Evolutionary conservation across 2,329 filamentous ascomycete genomes (phyloP).

Genomic region (Scorias spongiosa): DNA sequence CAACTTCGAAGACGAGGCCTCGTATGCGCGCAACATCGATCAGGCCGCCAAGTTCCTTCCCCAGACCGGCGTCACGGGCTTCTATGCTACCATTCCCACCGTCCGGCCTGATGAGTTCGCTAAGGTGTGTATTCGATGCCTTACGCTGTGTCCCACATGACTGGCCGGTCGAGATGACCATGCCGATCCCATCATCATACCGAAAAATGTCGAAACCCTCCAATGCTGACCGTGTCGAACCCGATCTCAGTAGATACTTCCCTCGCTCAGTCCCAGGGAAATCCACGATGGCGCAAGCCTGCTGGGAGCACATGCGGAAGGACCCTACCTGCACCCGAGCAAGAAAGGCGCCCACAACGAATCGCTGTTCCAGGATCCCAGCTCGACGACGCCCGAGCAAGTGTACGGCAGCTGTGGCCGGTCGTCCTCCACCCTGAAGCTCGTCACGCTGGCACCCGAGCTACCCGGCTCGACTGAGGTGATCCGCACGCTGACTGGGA

Average conservation of each 20-base stretch:
- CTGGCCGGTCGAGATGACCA: too few relatives aligned
- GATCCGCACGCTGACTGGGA: slow-evolving; percentile 26
- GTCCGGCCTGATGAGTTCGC: slow-evolving; percentile 31
- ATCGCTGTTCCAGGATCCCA: slow-evolving; percentile 27
- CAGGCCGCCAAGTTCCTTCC: slow-evolving; percentile 34
- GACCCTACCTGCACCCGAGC: slow-evolving; percentile 36
- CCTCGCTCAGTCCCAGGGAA: slow-evolving; percentile 28
- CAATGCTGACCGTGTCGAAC: background rate
- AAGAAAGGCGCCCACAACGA: slow-evolving; percentile 41
- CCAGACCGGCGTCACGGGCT: slow-evolving; percentile 37
- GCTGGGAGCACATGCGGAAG: slow-evolving; percentile 42
- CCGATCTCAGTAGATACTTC: slow-evolving; percentile 28
- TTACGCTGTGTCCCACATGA: slow-evolving; percentile 1
- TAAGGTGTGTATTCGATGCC: slow-evolving; percentile 18
- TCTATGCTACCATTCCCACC: slow-evolving; percentile 40
- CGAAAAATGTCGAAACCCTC: too few relatives aligned
- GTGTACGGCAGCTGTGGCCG: slow-evolving; percentile 30
- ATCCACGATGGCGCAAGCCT: slow-evolving; percentile 32
- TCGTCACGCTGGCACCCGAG: slow-evolving; percentile 40
- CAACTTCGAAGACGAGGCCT: slow-evolving; percentile 27
- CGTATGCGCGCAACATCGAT: slow-evolving; percentile 30
- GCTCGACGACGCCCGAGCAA: slow-evolving; percentile 16
- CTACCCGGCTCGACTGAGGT: slow-evolving; percentile 26
- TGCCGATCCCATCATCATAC: too few relatives aligned
- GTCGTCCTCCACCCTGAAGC: slow-evolving; percentile 25